phyloP scores from a whole-genome alignment of 2,329 filamentous ascomycete species.

The Alternaria solani region DNA sequence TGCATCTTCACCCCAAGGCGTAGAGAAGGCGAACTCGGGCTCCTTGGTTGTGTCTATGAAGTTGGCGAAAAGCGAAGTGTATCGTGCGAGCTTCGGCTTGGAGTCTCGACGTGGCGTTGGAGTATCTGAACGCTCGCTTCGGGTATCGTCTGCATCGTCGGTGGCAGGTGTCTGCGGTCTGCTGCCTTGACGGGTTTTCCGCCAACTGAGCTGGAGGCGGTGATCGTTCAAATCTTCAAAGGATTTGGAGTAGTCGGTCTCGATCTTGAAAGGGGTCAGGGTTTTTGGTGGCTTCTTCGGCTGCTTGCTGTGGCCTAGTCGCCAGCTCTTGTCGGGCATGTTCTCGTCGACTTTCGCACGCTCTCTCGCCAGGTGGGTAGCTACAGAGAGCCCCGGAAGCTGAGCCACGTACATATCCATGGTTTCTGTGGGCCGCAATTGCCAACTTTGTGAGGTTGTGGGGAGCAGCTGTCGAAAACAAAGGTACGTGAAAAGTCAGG shows the following conservation, averaged over 20 bases:
- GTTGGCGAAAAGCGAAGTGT: conserved; percentile 48
- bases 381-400: conserved; percentile 11
- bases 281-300: conserved; percentile 30
- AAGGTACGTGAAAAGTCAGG: not conserved
- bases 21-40: conserved; percentile 36
- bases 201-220: conserved; percentile 32
- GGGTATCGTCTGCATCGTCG: conserved; percentile 37
- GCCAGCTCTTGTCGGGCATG: conserved; percentile 37
- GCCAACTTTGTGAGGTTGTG: not conserved
- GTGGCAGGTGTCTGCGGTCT: conserved; percentile 34
- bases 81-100: conserved; percentile 52
- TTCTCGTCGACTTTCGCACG: conserved; percentile 5
- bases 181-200: conserved; percentile 32
- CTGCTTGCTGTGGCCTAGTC: conserved; percentile 29
- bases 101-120: conserved; percentile 43
- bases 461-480: not conserved
- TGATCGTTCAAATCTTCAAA: conserved; percentile 26
- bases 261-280: conserved; percentile 13
- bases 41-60: conserved; percentile 32
- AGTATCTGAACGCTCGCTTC: conserved; percentile 41
- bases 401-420: conserved; percentile 18
- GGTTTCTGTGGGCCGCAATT: not conserved
- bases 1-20: conserved; percentile 38
- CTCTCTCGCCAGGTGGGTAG: conserved; percentile 9
- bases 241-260: conserved; percentile 7